phyloP scores from a whole-genome alignment of 306 rosid species.

The Begonia loranthoides region DNA sequence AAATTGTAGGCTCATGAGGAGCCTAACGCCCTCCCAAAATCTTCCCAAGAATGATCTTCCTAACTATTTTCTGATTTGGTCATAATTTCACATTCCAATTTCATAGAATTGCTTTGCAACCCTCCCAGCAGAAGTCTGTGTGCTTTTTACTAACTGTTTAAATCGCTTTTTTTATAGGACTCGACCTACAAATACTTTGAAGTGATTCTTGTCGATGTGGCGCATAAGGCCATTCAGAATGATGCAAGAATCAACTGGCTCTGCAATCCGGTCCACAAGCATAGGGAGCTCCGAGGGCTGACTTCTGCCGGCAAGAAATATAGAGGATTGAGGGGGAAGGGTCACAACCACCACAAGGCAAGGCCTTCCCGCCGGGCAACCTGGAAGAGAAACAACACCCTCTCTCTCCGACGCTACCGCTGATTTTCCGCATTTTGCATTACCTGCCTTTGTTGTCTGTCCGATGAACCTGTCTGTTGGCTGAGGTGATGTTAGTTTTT shows the following conservation, averaged over 20 bases:
- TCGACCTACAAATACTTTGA: slow-evolving; percentile 20
- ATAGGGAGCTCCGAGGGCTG: slow-evolving; percentile 12
- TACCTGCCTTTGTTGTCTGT: background rate
- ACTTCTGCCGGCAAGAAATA: slow-evolving; percentile 2
- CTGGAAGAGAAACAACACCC: slow-evolving; percentile 24
- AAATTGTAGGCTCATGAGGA: no score
- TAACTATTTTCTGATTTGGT: no score
- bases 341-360: slow-evolving; percentile 1
- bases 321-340: background rate
- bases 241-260: slow-evolving; percentile 19
- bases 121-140: background rate
- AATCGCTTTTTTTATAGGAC: background rate
- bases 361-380: slow-evolving; percentile 11
- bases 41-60: no score
- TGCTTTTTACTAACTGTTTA: background rate
- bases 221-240: slow-evolving; percentile 14
- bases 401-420: slow-evolving; percentile 24
- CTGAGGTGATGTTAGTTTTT: background rate
- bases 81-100: no score
- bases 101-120: no score
- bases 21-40: no score
- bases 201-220: slow-evolving; percentile 12
- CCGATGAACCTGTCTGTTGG: background rate
- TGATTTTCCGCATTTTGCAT: background rate
- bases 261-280: slow-evolving; percentile 22